phyloP scores from a whole-genome alignment of 345 rosid genomes.

The Angophora floribunda region DNA sequence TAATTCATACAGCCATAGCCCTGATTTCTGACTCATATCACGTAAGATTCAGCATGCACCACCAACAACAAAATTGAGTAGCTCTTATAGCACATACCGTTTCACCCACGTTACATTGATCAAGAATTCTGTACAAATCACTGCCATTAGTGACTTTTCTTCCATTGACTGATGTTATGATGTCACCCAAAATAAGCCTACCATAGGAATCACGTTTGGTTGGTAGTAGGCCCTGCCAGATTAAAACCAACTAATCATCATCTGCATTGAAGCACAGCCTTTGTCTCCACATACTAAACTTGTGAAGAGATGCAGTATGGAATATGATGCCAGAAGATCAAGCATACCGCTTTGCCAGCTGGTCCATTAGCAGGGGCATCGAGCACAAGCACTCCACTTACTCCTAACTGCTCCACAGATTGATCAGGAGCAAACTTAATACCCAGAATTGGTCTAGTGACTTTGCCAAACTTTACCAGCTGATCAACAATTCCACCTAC shows the following conservation, averaged over 20 bases:
- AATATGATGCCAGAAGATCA: not conserved
- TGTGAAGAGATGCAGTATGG: not conserved
- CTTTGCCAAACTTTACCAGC: conserved; percentile 82
- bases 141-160: conserved; percentile 72
- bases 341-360: conserved; percentile 90
- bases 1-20: not conserved
- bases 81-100: conserved; percentile 28
- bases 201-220: conserved; percentile 92
- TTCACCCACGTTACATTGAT: conserved; percentile 88
- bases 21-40: not conserved
- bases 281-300: not conserved
- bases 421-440: conserved; percentile 98
- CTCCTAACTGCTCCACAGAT: conserved; percentile 91
- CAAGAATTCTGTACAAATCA: conserved; percentile 86
- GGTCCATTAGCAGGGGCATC: conserved; percentile 94
- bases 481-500: conserved; percentile 90
- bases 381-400: conserved; percentile 94
- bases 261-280: not conserved
- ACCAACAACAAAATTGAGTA: not conserved
- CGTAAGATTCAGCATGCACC: not conserved
- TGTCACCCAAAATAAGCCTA: conserved; percentile 82
- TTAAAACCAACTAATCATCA: not conserved
- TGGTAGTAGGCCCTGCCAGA: conserved; percentile 60
- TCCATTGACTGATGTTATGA: conserved; percentile 83
- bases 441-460: conserved; percentile 87